Conservation (phyloP, 2,329 filamentous ascomycete species). For the Stagonosporopsis vannaccii region DNA sequence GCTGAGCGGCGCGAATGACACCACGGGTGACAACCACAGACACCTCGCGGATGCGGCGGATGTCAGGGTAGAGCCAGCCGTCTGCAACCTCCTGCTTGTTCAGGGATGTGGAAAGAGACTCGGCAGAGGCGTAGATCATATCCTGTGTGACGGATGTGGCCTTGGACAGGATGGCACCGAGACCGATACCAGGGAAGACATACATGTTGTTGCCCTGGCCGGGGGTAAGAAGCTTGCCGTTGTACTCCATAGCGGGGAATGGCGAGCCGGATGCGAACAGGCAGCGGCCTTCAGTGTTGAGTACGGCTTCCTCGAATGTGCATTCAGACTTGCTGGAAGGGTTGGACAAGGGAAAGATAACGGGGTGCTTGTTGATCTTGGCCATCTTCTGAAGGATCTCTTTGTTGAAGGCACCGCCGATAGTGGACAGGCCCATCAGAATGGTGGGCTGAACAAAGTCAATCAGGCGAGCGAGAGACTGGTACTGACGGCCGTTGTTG, state of each 20-base stretch:
- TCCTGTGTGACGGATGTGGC: conserved; percentile 84
- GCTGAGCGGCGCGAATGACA: conserved; percentile 90
- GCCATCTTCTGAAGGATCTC: conserved; percentile 73
- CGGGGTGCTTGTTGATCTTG: conserved; percentile 72
- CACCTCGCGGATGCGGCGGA: conserved; percentile 90
- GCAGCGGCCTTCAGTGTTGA: conserved; percentile 87
- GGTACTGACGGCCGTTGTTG: conserved; percentile 71
- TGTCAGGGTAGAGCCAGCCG: conserved; percentile 88
- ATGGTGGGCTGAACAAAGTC: conserved; percentile 95
- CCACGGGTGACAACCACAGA: conserved; percentile 85
- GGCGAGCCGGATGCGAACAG: conserved; percentile 96
- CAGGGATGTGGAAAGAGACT: conserved; percentile 78
- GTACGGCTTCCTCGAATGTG: conserved; percentile 91
- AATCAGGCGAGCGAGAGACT: conserved; percentile 86
- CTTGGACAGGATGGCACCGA: conserved; percentile 92
- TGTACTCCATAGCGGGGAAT: conserved; percentile 71
- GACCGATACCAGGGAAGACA: conserved; percentile 94
- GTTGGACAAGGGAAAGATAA: conserved; percentile 90
- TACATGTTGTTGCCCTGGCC: conserved; percentile 81
- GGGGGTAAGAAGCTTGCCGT: conserved; percentile 57
- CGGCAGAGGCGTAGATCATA: conserved; percentile 96
- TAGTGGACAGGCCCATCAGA: conserved; percentile 91
- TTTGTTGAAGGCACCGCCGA: conserved; percentile 92
- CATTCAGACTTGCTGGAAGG: conserved; percentile 97
- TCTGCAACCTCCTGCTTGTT: conserved; percentile 81